phyloP scores from a whole-genome alignment of 2,329 filamentous ascomycete genomes.

The Hypoxylon sp. region DNA sequence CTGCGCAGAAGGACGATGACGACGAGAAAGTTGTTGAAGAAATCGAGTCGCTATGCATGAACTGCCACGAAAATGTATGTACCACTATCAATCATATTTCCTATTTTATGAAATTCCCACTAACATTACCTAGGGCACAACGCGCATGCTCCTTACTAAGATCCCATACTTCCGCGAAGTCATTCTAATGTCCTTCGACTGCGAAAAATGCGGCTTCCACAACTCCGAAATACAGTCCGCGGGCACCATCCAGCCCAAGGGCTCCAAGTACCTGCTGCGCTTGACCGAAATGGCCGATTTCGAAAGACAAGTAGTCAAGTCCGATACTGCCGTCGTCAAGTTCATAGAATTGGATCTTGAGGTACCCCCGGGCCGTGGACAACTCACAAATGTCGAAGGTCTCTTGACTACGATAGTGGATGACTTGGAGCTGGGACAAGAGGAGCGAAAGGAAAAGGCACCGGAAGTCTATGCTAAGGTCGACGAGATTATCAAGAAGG shows the following conservation, averaged over 20 bases:
- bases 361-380: conserved; percentile 89
- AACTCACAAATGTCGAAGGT: conserved; percentile 94
- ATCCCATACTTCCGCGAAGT: conserved; percentile 99
- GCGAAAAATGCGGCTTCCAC: conserved; percentile 87
- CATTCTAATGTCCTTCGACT: conserved; percentile 96
- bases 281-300: conserved; percentile 82
- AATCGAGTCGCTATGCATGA: conserved; percentile 88
- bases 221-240: conserved; percentile 97
- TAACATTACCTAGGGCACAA: conserved; percentile 74
- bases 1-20: conserved; percentile 55
- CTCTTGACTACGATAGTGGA: conserved; percentile 83
- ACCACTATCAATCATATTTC: not conserved
- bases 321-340: conserved; percentile 86
- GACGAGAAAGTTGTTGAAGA: conserved; percentile 73
- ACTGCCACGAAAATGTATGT: conserved; percentile 82
- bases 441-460: conserved; percentile 80
- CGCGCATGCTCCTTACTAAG: conserved; percentile 87
- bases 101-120: not conserved
- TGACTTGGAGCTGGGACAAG: conserved; percentile 86
- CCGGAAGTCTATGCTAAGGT: conserved; percentile 87
- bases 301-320: conserved; percentile 90
- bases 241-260: conserved; percentile 90
- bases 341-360: conserved; percentile 94
- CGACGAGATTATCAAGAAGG: conserved; percentile 79
- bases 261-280: conserved; percentile 85